These are phyloP conservation scores for Triticum dicoccoides DNA, from an alignment of 176 grass and related monocot species.

Conservation along the genomic window DNA sequence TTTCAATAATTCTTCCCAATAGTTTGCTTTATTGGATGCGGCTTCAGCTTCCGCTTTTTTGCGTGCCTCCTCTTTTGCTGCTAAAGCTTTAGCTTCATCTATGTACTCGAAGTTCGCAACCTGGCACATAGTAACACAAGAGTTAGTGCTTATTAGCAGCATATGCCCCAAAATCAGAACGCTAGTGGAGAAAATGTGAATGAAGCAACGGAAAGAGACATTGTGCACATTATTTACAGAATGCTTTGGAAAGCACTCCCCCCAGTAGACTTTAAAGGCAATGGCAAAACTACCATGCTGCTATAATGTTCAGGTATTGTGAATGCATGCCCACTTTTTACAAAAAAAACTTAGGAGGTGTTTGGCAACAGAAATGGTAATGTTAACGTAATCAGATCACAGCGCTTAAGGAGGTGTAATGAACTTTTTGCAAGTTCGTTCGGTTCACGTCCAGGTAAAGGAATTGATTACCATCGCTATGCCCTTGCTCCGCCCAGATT, in stretches of 20 bases:
- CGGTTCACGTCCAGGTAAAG: no score
- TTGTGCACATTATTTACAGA: neutral
- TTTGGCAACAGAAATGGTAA: no score
- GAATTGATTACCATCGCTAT: no score
- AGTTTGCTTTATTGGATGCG: constrained; percentile 66
- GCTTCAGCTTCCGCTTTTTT: constrained; percentile 59
- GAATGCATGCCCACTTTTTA: neutral
- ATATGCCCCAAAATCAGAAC: neutral
- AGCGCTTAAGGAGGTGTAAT: no score
- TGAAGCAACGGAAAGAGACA: neutral
- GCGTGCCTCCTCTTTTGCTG: constrained; percentile 83
- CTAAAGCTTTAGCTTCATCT: constrained; percentile 86
- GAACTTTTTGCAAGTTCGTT: no score
- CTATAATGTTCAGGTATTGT: neutral
- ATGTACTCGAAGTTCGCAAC: constrained; percentile 94
- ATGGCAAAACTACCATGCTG: neutral
- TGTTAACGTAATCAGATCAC: no score
- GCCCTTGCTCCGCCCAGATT: no score
- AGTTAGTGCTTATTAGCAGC: constrained; percentile 18
- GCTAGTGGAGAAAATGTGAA: neutral
- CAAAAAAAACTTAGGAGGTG: no score
- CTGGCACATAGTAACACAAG: constrained; percentile 41
- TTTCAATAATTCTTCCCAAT: constrained; percentile 91
- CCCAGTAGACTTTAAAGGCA: neutral
- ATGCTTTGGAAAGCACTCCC: neutral